Evolutionary conservation across 768 basidiomycete species (phyloP), one percentile per base, ranked within the genome.

Genomic region (Agaricus sinodeliciosus): DNA sequence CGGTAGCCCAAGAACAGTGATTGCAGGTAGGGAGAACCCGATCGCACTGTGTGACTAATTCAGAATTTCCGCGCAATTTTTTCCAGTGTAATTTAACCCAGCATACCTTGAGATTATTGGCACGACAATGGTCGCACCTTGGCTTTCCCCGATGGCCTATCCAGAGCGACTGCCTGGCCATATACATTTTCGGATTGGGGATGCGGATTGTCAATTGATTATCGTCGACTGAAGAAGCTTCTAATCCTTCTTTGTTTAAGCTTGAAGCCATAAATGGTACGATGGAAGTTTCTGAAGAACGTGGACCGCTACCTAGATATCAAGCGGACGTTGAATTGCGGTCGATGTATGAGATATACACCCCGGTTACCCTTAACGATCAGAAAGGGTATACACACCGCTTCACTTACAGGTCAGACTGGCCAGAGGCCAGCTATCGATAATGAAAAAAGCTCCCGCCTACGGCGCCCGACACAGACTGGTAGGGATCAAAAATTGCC

Each of bases 101-200:
- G 71, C 80, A 61, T 51, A 84, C 85, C 72, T 85, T 87, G 55
- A 86, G 71, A 68, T 87, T 87, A 62, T 82, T 82, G 51, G 79
- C 61, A 28, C 85, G 81, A 68, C 85, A 87, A 59, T 84, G 78
- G 68, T 87, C 85, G 60, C 85, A 87, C 45, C 85, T 75, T 58
- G 85, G 84, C 62, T 87, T 87, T 48, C 85, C 85, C 68, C 85
- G 74, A 54, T 83, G 77, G 54, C 84, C 84, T 57, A 85, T 84
- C 85, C 85, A 87, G 51, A 81, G 80, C 39, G 84, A 86, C 64
- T 82, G 82, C 55, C 78, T 81, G 61, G 77, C 81, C 78, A 81
- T 77, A 65, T 78, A 84, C 48, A 79, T 72, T 69, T 80, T 82
- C 34, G 80, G 79, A 60, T 83, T 84, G 2, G 84, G 83, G 58